Evolutionary conservation across 257 asterid species (phyloP).

Genomic region (Thymus mandschuricus): DNA sequence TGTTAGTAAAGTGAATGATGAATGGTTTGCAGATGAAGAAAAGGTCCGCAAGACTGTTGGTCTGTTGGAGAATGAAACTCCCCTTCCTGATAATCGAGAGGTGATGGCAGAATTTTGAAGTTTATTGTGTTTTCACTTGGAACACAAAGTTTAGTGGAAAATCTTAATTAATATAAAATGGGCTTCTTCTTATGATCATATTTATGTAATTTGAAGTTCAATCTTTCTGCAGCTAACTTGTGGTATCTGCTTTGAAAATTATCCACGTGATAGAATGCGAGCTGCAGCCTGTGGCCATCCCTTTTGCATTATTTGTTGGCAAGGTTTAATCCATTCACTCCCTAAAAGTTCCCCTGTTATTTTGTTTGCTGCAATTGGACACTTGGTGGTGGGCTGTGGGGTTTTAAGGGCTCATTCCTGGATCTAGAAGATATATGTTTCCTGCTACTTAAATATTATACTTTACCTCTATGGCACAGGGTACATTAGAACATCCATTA

Average conservation of each 20-base stretch:
- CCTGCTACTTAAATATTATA: constrained; percentile 22
- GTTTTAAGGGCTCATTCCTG: constrained; percentile 8
- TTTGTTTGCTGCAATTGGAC: constrained; percentile 20
- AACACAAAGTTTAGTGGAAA: constrained; percentile 17
- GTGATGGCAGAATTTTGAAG: constrained; percentile 41
- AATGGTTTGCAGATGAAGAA: constrained; percentile 95
- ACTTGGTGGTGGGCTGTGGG: not conserved
- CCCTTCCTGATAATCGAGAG: constrained; percentile 71
- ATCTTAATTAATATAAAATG: constrained; percentile 6
- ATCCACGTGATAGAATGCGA: constrained; percentile 56
- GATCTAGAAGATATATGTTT: constrained; percentile 11
- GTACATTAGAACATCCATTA: constrained; percentile 71
- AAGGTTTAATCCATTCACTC: constrained; percentile 53
- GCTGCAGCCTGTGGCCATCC: constrained; percentile 93
- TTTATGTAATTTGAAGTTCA: constrained; percentile 28
- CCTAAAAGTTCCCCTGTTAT: constrained; percentile 20
- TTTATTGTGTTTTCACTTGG: constrained; percentile 26
- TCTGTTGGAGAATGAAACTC: constrained; percentile 66
- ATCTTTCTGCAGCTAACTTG: constrained; percentile 74
- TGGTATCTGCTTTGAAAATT: constrained; percentile 90
- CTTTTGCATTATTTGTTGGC: constrained; percentile 82
- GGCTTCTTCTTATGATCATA: constrained; percentile 17
- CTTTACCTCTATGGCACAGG: constrained; percentile 55
- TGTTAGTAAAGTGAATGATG: constrained; percentile 94
- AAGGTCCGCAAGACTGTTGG: constrained; percentile 86